A percentile compares a stretch with the other conserved stretches of the same genome.
phyloP scores from a whole-genome alignment of 306 rosid species.

The Castanea crenata region DNA sequence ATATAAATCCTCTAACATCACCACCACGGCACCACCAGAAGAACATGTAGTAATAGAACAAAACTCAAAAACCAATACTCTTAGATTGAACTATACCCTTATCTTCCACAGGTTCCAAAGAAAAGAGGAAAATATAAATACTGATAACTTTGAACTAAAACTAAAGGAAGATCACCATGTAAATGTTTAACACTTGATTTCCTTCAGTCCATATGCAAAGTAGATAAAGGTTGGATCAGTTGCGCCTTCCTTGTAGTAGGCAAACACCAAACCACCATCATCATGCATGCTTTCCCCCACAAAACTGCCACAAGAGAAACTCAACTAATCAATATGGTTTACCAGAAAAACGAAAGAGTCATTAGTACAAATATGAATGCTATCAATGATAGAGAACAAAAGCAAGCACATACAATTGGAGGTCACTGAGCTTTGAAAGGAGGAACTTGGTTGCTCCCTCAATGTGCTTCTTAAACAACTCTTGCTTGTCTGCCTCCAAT shows the following conservation, averaged over 20 bases:
- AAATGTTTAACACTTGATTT: constrained; percentile 69
- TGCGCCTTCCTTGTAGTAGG: constrained; percentile 92
- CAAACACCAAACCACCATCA: constrained; percentile 67
- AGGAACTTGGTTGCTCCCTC: constrained; percentile 78
- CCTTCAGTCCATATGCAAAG: constrained; percentile 77
- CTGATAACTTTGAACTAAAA: neutral
- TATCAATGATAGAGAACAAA: neutral
- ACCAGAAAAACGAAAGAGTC: neutral
- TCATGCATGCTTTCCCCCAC: constrained; percentile 96
- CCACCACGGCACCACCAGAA: neutral
- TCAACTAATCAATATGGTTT: neutral
- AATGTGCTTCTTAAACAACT: constrained; percentile 54
- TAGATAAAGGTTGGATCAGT: constrained; percentile 91
- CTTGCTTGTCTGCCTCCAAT: constrained; percentile 52
- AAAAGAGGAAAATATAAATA: neutral
- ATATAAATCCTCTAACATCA: neutral
- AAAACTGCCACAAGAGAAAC: constrained; percentile 47
- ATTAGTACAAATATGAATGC: neutral
- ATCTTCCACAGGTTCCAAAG: neutral
- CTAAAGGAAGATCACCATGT: neutral
- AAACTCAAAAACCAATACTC: neutral
- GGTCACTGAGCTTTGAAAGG: constrained; percentile 60
- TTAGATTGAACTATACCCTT: neutral
- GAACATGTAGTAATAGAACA: neutral
- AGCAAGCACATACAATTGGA: constrained; percentile 64